Evolutionary conservation across 495 filamentous ascomycete genomes (phyloP).

Genomic region (Aspergillus diversus): DNA sequence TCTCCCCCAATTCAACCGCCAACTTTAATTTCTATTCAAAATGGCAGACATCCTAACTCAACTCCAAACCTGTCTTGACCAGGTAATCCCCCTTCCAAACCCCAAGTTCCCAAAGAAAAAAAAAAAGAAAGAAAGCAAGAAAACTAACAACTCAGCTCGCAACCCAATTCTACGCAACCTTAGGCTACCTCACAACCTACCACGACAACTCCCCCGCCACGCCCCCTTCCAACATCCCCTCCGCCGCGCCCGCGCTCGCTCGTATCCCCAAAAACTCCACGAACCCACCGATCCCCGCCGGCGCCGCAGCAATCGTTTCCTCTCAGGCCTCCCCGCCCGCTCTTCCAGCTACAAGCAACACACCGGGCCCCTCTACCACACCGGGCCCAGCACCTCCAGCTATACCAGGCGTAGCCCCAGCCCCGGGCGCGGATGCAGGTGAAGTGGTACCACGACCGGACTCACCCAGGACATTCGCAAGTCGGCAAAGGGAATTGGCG

Average conservation of each 20-base stretch:
- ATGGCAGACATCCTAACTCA: constrained; percentile 95
- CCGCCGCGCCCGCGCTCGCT: constrained; percentile 50
- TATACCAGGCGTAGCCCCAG: constrained; percentile 16
- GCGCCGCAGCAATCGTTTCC: constrained; percentile 29
- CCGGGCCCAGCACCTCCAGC: constrained; percentile 24
- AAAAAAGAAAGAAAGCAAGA: constrained; percentile 11
- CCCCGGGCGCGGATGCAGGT: constrained; percentile 7
- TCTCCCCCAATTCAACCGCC: neutral
- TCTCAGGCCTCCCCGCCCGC: constrained; percentile 36
- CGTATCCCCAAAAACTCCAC: constrained; percentile 48
- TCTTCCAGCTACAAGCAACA: constrained; percentile 1
- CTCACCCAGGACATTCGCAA: constrained; percentile 66
- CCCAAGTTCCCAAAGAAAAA: neutral
- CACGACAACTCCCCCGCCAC: constrained; percentile 74
- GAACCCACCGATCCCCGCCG: constrained; percentile 46
- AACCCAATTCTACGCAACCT: constrained; percentile 84
- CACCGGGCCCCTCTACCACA: constrained; percentile 7
- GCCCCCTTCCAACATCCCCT: constrained; percentile 58
- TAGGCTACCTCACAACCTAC: constrained; percentile 81
- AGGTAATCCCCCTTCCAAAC: constrained; percentile 54
- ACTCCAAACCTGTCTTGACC: constrained; percentile 91
- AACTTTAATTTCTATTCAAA: constrained; percentile 22
- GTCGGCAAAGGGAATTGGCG: constrained; percentile 77
- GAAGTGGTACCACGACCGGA: constrained; percentile 53
- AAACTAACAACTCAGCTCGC: constrained; percentile 61